phyloP scores from a whole-genome alignment of 179 eudicot species.

The Monotropa hypopitys region DNA sequence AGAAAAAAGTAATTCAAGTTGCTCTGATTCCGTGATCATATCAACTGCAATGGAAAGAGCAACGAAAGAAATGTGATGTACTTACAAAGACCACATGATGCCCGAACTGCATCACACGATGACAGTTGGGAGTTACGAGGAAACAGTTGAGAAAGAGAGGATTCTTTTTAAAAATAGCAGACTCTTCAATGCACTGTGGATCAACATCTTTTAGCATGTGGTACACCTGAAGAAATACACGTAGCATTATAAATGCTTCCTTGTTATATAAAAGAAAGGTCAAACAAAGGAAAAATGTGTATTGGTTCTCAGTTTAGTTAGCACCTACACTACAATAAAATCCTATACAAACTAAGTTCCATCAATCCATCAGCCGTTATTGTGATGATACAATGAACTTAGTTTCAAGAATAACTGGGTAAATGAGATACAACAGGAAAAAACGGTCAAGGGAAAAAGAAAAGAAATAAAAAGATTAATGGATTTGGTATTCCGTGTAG shows the following conservation, averaged over 20 bases:
- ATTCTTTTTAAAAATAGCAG: conserved; percentile 30
- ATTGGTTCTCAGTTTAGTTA: background rate
- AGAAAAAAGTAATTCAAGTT: background rate
- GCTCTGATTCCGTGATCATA: background rate
- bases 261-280: background rate
- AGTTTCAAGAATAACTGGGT: background rate
- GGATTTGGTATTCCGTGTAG: background rate
- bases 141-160: conserved; percentile 51
- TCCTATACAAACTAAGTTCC: background rate
- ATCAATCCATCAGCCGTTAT: background rate
- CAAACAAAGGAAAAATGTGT: background rate
- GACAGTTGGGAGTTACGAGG: conserved; percentile 86
- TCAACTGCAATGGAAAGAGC: conserved; percentile 5
- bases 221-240: conserved; percentile 44
- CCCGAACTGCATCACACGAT: conserved; percentile 72
- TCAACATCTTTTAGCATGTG: conserved; percentile 52
- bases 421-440: conserved; percentile 1
- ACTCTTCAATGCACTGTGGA: conserved; percentile 39
- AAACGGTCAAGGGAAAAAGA: background rate
- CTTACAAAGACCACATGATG: conserved; percentile 66
- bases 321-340: background rate
- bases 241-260: conserved; percentile 1
- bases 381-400: background rate
- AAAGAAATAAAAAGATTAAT: background rate
- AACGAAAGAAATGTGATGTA: conserved; percentile 12